Evolutionary conservation across 805 yeast genomes (phyloP), one percentile per base, ranked within the genome.

Genomic region (Schwanniomyces occidentalis): DNA sequence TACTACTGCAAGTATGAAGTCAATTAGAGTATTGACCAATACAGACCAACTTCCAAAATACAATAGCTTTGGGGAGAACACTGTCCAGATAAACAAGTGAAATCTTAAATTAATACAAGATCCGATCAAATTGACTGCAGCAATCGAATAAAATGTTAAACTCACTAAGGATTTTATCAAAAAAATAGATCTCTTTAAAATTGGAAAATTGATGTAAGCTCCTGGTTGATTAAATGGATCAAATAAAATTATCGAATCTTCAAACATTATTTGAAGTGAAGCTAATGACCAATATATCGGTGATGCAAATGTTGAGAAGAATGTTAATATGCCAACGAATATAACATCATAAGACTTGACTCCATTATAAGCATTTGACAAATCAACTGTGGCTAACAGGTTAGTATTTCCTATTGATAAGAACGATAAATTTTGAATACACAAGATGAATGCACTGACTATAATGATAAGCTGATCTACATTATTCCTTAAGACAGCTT

Each of bases 11-110:
- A 33, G 88, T 81, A 42, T 42, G 40, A 49, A 36, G 46, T 35
- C 80, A 35, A 34, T 64, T 27, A 48, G 58, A 59, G 69, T 35
- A 34, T 63, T 61, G 30, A 80, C 65, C 28, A 78, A 63, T 4
- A 76, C 36, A 20, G 74, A 64, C 98, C 98, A 93, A 3, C 81
- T 80, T 2, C 79, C 77, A 45, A 82, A 81, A 55, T 83, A 93
- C 22, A 95, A 71, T 4, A 93, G 57, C 51, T 90, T 91, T 1
- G 99, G 99, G 33, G 95, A 85, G 63, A 93, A 93, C 6, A 93
- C 99, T 2, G 98, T 90, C 99, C 99, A 93, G 7, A 93, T 85
- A 55, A 93, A 93, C 37, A 93, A 67, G 57, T 93, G 99, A 52
- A 82, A 85, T 46, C 95, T 71, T 46, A 90, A 70, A 14, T 75